Evolutionary conservation across 176 grass and related monocot species (phyloP).

Genomic region (Tuctoria greenei): DNA sequence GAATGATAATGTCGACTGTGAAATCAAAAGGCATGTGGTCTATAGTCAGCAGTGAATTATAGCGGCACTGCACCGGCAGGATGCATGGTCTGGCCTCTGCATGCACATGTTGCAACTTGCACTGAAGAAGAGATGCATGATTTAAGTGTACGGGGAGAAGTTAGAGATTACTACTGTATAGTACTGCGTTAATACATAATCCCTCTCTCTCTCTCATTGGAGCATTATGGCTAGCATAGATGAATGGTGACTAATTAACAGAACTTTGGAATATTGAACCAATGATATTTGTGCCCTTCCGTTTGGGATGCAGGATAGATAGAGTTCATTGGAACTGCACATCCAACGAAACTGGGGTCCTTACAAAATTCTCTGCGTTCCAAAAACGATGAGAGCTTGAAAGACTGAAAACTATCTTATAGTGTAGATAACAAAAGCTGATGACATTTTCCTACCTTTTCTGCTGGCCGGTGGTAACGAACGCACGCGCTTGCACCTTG

Average conservation of each 20-base stretch:
- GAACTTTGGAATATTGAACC: neutral
- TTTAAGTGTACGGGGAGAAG: neutral
- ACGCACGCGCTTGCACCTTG: neutral
- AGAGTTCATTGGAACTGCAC: neutral
- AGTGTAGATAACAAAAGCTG: constrained; percentile 10
- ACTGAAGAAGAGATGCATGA: neutral
- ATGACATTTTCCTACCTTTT: neutral
- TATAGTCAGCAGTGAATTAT: constrained; percentile 66
- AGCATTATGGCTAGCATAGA: too few relatives aligned
- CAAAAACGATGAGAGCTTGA: neutral
- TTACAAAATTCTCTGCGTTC: neutral
- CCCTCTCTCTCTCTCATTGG: too few relatives aligned
- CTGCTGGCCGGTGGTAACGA: constrained; percentile 4
- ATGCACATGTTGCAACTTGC: constrained; percentile 1
- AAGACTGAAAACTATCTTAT: neutral
- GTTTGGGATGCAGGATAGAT: too few relatives aligned
- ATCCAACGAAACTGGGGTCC: neutral
- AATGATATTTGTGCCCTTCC: neutral
- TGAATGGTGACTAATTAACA: too few relatives aligned
- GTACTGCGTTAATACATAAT: constrained; percentile 16
- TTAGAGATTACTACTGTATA: neutral
- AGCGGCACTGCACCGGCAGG: constrained; percentile 25
- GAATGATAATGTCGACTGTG: constrained; percentile 88
- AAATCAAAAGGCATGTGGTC: constrained; percentile 66
- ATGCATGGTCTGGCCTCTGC: constrained; percentile 29